Conservation (phyloP, 805 yeast species). For the Metschnikowia cubensis region DNA sequence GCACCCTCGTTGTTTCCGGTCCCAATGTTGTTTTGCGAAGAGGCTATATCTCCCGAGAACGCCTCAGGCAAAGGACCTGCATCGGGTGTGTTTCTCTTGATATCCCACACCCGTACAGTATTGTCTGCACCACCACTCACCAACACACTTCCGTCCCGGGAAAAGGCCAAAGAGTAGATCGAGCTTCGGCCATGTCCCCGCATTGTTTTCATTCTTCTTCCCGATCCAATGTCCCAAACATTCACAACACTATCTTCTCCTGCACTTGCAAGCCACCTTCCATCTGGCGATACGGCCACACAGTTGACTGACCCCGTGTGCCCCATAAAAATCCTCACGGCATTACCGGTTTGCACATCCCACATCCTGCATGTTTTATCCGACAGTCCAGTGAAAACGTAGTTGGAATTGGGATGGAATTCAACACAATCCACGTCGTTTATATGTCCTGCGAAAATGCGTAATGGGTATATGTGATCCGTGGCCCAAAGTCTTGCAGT, state of each 20-base stretch:
- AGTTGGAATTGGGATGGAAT: constrained; percentile 95
- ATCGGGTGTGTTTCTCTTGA: constrained; percentile 78
- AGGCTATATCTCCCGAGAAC: constrained; percentile 29
- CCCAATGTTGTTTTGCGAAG: constrained; percentile 8
- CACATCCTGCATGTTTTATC: constrained; percentile 98
- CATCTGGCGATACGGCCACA: constrained; percentile 91
- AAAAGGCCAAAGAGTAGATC: constrained; percentile 78
- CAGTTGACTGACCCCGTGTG: constrained; percentile 87
- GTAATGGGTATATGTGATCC: constrained; percentile 92
- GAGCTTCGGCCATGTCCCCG: constrained; percentile 90
- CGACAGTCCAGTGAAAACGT: constrained; percentile 90
- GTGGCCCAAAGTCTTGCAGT: constrained; percentile 98
- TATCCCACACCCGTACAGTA: constrained; percentile 94
- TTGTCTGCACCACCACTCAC: constrained; percentile 92
- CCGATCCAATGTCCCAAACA: constrained; percentile 93
- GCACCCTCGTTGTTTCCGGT: constrained; percentile 11
- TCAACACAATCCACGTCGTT: constrained; percentile 93
- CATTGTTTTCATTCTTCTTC: constrained; percentile 84
- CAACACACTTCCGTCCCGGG: constrained; percentile 82
- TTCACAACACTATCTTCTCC: constrained; percentile 88
- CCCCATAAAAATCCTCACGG: constrained; percentile 89
- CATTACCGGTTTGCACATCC: constrained; percentile 86
- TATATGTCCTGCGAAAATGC: constrained; percentile 96
- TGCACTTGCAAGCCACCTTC: constrained; percentile 92
- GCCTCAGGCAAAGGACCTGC: constrained; percentile 76